Conservation (phyloP, 129 eudicot genomes). For the Kitagawia praeruptora region DNA sequence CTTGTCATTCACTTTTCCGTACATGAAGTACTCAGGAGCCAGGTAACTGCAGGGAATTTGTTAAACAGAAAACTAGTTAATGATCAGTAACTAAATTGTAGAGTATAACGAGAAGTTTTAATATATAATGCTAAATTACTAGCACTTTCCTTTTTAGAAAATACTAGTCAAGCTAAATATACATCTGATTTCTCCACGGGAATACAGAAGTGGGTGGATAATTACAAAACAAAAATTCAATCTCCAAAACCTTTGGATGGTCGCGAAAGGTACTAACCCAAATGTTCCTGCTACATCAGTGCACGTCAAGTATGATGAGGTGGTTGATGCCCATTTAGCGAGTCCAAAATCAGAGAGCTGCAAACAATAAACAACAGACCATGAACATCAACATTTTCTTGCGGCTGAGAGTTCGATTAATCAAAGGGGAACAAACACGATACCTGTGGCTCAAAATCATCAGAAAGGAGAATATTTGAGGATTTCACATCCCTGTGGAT, state of each 20-base stretch:
- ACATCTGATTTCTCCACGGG: not conserved
- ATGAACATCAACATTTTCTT: not conserved
- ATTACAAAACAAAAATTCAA: not conserved
- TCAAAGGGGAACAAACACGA: not conserved
- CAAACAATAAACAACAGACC: not conserved
- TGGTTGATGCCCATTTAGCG: constrained; percentile 82
- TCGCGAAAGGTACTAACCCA: constrained; percentile 50
- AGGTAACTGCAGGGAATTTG: constrained; percentile 45
- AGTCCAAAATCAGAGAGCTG: constrained; percentile 99
- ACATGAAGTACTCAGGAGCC: constrained; percentile 96
- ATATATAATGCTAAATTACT: not conserved
- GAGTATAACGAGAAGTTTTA: not conserved
- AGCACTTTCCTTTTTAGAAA: not conserved
- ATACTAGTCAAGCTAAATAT: not conserved
- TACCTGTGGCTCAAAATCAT: constrained; percentile 92
- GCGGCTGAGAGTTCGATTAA: not conserved
- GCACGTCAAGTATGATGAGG: constrained; percentile 62
- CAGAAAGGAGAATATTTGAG: constrained; percentile 84
- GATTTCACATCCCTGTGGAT: constrained; percentile 95
- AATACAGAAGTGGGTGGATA: not conserved
- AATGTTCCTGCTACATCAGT: constrained; percentile 95
- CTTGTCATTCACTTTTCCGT: constrained; percentile 86
- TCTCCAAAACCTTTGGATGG: not conserved
- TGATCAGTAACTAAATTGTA: not conserved
- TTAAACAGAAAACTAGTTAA: not conserved